A percentile compares a stretch with the other conserved stretches of the same genome.
Conservation (phyloP, 441 rosid species). For the Populus hybrid region DNA sequence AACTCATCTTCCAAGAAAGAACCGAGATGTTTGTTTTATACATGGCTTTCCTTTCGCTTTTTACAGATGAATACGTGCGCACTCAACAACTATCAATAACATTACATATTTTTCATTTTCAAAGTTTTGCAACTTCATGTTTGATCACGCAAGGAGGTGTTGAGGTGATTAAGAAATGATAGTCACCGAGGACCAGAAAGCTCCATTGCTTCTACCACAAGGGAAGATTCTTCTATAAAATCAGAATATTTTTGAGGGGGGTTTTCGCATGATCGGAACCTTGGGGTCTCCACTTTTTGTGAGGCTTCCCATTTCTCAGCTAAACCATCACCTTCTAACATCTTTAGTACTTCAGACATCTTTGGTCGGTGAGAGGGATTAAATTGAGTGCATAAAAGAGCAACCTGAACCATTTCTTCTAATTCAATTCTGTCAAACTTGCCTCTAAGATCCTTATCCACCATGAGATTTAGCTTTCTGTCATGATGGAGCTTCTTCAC, state of each 20-base stretch:
- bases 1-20: slow-evolving; percentile 17
- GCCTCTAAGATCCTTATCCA: slow-evolving; percentile 70
- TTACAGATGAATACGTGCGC: slow-evolving; percentile 54
- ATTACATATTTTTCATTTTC: slow-evolving; percentile 15
- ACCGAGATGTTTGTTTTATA: slow-evolving; percentile 31
- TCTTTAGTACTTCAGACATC: slow-evolving; percentile 75
- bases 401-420: slow-evolving; percentile 84
- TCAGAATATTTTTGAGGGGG: slow-evolving; percentile 49
- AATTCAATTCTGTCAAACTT: slow-evolving; percentile 63
- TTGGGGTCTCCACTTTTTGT: slow-evolving; percentile 47
- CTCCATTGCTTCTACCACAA: slow-evolving; percentile 85
- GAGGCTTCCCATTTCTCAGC: slow-evolving; percentile 92
- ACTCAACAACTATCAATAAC: slow-evolving; percentile 28
- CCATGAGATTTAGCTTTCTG: slow-evolving; percentile 66
- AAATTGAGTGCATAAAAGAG: slow-evolving; percentile 79
- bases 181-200: slow-evolving; percentile 84
- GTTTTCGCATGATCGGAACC: slow-evolving; percentile 34
- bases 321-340: slow-evolving; percentile 89
- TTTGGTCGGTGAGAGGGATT: slow-evolving; percentile 74
- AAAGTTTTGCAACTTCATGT: slow-evolving; percentile 22
- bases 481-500: slow-evolving; percentile 90
- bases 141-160: background rate
- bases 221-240: slow-evolving; percentile 78
- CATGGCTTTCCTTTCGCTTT: slow-evolving; percentile 28
- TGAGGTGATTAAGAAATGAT: background rate